Conservation (phyloP, 352 stramenopile species). For the Globisporangium canariense region DNA sequence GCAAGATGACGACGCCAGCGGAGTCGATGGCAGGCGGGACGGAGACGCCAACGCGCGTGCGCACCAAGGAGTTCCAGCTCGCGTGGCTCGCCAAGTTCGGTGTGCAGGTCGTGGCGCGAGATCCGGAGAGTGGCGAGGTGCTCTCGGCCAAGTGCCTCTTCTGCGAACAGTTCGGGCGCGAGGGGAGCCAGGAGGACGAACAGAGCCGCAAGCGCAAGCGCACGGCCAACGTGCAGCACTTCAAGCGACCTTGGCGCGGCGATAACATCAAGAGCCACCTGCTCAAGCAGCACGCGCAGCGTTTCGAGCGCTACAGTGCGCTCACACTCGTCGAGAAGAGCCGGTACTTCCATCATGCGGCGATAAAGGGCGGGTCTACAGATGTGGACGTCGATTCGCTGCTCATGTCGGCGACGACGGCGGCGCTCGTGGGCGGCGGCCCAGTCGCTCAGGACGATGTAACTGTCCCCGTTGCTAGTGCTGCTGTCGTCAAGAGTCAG, state of each 20-base stretch:
- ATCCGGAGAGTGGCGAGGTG: constrained; percentile 6
- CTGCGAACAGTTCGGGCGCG: constrained; percentile 14
- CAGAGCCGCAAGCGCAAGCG: constrained; percentile 14
- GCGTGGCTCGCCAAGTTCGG: constrained; percentile 11
- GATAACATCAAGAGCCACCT: constrained; percentile 18
- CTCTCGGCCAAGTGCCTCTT: constrained; percentile 16
- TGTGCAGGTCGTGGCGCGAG: constrained; percentile 11
- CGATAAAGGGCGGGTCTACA: background rate
- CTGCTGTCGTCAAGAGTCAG: background rate
- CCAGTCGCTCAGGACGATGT: too few species aligned
- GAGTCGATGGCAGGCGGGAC: background rate
- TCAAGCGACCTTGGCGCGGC: constrained; percentile 17
- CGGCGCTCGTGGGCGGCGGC: background rate
- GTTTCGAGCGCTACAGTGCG: constrained; percentile 6
- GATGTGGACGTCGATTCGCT: background rate
- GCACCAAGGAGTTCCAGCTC: constrained; percentile 13
- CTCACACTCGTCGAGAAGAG: constrained; percentile 11
- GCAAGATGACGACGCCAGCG: background rate
- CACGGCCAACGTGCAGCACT: constrained; percentile 15
- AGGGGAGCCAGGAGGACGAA: constrained; percentile 1
- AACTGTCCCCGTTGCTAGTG: background rate
- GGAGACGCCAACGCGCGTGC: background rate
- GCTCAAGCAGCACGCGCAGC: constrained; percentile 14
- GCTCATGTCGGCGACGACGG: background rate
- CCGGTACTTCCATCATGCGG: constrained; percentile 4